Evolutionary conservation across 495 filamentous ascomycete genomes (phyloP), one percentile per base, ranked within the genome.

Genomic region (Hypomontagnella monticulosa): DNA sequence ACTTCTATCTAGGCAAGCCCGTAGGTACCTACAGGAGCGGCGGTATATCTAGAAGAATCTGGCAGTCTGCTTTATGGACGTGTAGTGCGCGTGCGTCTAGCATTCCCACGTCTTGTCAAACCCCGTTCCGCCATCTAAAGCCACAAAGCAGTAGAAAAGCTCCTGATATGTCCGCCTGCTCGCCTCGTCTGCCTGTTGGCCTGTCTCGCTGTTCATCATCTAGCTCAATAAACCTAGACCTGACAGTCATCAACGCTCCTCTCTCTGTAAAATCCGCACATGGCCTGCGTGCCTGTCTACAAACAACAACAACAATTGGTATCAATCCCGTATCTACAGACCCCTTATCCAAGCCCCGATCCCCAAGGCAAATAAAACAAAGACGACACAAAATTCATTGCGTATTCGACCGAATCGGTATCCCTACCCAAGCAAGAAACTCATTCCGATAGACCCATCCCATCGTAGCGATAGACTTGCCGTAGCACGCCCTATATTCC

Each of bases 311-410:
- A 38, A 19, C 38, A 55, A 69, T 56, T 68, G 66, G 66, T 69
- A 69, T 69, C 66, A 69, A 69, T 63, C 50, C 66, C 43, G 19
- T 60, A 57, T 69, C 60, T 69, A 69, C 66, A 69, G 20, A 69
- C 41, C 38, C 47, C 32, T 49, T 34, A 41, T 34, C 50, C 43
- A 23, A 69, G 23, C 53, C 53, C 53, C 48, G 15, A 12, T 42
- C 55, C 40, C 48, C 11, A 41, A 61, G 40, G 50, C 33, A 64
- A 61, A 69, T 7, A 59, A 55, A 64, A 42, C 15, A 27, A 15
- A 49, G 42, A 23, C 47, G 49, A 15, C 42, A 27, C 20, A 52
- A 46, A 64, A 44, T 41, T 36, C 32, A n/a, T 58, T n/a, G 47
- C 42, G 34, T 38, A 34, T 55, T 41, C 41, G 53, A 49, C 47